phyloP scores from a whole-genome alignment of 2,329 filamentous ascomycete species.

The Fusarium nanum region DNA sequence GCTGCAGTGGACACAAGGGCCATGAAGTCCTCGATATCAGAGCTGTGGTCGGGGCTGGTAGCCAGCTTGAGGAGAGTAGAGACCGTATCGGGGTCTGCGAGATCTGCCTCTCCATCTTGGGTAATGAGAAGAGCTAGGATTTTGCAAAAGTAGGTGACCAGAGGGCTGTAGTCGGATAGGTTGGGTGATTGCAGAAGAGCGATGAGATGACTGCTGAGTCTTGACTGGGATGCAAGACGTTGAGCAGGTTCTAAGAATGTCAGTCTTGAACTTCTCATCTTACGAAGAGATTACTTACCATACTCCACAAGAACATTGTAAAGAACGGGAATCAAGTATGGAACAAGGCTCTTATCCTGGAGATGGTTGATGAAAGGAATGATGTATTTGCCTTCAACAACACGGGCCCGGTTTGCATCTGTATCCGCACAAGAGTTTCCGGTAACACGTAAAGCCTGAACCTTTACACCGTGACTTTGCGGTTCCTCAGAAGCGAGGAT shows the following conservation, averaged over 20 bases:
- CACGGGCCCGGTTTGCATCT: constrained; percentile 69
- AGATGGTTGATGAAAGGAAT: constrained; percentile 62
- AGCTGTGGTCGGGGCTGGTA: constrained; percentile 51
- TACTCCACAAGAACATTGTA: constrained; percentile 74
- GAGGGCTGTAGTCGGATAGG: constrained; percentile 55
- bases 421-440: constrained; percentile 74
- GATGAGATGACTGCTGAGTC: constrained; percentile 62
- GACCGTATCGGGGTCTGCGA: constrained; percentile 60
- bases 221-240: constrained; percentile 63
- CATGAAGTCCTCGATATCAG: constrained; percentile 67
- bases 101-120: constrained; percentile 62
- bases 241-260: constrained; percentile 65
- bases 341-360: constrained; percentile 59
- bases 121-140: constrained; percentile 65
- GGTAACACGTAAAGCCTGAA: constrained; percentile 67
- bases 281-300: constrained; percentile 54
- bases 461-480: constrained; percentile 57
- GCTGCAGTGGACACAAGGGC: constrained; percentile 63
- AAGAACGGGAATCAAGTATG: constrained; percentile 68
- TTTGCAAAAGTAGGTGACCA: constrained; percentile 67
- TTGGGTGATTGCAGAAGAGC: constrained; percentile 61
- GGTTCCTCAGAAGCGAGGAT: constrained; percentile 54
- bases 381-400: constrained; percentile 63
- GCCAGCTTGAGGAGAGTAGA: constrained; percentile 63
- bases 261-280: background rate